A percentile compares a stretch with the other conserved stretches of the same genome.
Conservation (phyloP, 192 early-diverging fungal genomes). For the Geranomyces michiganensis region DNA sequence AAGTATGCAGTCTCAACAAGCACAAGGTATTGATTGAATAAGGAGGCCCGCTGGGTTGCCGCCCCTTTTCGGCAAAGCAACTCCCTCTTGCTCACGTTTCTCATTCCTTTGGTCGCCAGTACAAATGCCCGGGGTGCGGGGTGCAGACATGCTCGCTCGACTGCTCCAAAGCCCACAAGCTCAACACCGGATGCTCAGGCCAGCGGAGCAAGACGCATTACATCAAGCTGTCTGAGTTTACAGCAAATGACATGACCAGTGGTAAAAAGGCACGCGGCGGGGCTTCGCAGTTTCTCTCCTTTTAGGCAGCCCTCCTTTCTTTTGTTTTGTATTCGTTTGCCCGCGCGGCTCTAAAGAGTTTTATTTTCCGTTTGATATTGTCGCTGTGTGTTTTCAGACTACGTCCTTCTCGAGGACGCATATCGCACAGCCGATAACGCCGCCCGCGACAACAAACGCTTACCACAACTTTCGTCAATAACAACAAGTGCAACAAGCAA, state of each 20-base stretch:
- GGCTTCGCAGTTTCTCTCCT: too few species aligned
- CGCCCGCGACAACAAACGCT: constrained; percentile 45
- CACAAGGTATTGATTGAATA: too few species aligned
- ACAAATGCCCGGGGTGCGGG: constrained; percentile 73
- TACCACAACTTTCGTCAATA: background rate
- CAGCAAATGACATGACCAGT: constrained; percentile 68
- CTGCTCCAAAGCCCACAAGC: constrained; percentile 71
- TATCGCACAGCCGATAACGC: constrained; percentile 56
- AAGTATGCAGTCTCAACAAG: too few species aligned
- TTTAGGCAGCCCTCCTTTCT: background rate
- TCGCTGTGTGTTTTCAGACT: constrained; percentile 45
- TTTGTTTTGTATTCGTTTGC: background rate
- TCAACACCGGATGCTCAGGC: constrained; percentile 60
- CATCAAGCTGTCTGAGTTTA: constrained; percentile 62
- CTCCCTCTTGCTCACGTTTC: too few species aligned
- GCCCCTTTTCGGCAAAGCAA: too few species aligned
- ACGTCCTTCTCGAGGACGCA: constrained; percentile 69
- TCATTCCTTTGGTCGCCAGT: constrained; percentile 25
- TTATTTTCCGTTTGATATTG: background rate
- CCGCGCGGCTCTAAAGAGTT: background rate
- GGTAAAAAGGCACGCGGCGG: constrained; percentile 42
- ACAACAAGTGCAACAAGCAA: background rate
- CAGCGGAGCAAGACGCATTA: constrained; percentile 65
- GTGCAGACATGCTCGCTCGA: constrained; percentile 64
- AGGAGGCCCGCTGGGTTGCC: too few species aligned